Conservation (phyloP, 2,329 filamentous ascomycete species). For the Simplicillium aogashimaense region DNA sequence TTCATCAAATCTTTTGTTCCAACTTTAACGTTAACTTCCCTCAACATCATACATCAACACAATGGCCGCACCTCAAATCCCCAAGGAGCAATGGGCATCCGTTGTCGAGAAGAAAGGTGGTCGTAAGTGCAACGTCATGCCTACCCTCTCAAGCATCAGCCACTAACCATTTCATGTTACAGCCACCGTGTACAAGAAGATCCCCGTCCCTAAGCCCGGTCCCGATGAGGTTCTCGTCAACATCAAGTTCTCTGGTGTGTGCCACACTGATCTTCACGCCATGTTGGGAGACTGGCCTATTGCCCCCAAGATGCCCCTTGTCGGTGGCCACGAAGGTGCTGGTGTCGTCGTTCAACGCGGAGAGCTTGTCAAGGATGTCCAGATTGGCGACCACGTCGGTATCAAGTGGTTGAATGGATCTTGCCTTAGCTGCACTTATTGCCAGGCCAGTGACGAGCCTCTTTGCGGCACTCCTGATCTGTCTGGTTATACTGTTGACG, state of each 20-base stretch:
- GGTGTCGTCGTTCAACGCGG: constrained; percentile 76
- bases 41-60: constrained; percentile 7
- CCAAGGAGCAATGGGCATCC: constrained; percentile 82
- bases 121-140: constrained; percentile 32
- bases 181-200: constrained; percentile 66
- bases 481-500: constrained; percentile 88
- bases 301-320: constrained; percentile 69
- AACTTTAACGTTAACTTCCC: no score
- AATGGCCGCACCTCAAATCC: constrained; percentile 42
- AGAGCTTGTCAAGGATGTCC: constrained; percentile 63
- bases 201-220: constrained; percentile 70
- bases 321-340: constrained; percentile 73
- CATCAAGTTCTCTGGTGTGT: constrained; percentile 83
- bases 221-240: constrained; percentile 89
- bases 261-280: constrained; percentile 75
- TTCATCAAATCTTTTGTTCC: no score
- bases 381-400: constrained; percentile 77
- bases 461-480: constrained; percentile 67
- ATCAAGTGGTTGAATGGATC: constrained; percentile 91
- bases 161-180: constrained; percentile 5
- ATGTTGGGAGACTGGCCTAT: constrained; percentile 88
- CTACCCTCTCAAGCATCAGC: not conserved
- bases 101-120: constrained; percentile 76
- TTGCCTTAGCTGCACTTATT: constrained; percentile 77
- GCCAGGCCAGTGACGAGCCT: constrained; percentile 70